Conservation (phyloP, 108 stramenopile species). For the Seminavis robusta region DNA sequence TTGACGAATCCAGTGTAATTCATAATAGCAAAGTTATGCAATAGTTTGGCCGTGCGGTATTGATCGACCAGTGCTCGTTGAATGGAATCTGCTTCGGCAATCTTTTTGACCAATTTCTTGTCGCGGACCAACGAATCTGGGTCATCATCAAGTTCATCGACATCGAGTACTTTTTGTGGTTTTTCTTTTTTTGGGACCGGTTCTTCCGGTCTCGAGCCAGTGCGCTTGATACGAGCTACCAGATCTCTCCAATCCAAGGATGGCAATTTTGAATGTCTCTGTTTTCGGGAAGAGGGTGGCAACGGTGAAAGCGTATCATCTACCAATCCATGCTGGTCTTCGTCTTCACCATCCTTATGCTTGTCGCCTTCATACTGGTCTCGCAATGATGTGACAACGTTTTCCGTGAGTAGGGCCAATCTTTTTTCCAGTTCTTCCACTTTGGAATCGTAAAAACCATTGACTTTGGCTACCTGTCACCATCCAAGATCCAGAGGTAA, state of each 20-base stretch:
- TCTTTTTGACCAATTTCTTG: constrained; percentile 6
- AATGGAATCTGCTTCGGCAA: constrained; percentile 63
- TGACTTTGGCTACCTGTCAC: constrained; percentile 44
- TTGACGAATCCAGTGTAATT: constrained; percentile 94
- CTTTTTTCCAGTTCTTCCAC: constrained; percentile 53
- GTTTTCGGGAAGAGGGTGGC: too few relatives aligned
- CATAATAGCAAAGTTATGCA: constrained; percentile 86
- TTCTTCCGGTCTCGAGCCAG: too few relatives aligned
- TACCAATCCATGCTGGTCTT: too few relatives aligned
- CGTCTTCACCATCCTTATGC: constrained; percentile 13
- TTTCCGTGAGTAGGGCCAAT: constrained; percentile 56
- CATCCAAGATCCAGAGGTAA: too few relatives aligned
- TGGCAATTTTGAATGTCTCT: constrained; percentile 6
- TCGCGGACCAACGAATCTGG: constrained; percentile 20
- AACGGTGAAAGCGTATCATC: too few relatives aligned
- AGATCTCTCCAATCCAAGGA: too few relatives aligned
- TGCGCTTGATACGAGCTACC: too few relatives aligned
- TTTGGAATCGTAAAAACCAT: constrained; percentile 57
- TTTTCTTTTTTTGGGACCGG: too few relatives aligned
- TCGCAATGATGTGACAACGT: constrained; percentile 22
- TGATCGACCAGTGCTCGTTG: constrained; percentile 74
- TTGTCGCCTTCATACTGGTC: constrained; percentile 11
- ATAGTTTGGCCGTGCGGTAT: constrained; percentile 69
- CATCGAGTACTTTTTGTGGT: too few relatives aligned
- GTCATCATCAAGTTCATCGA: constrained; percentile 14